These are phyloP conservation scores for Bacidia gigantensis DNA, from an alignment of 495 filamentous ascomycete genomes.

Conservation along the genomic window DNA sequence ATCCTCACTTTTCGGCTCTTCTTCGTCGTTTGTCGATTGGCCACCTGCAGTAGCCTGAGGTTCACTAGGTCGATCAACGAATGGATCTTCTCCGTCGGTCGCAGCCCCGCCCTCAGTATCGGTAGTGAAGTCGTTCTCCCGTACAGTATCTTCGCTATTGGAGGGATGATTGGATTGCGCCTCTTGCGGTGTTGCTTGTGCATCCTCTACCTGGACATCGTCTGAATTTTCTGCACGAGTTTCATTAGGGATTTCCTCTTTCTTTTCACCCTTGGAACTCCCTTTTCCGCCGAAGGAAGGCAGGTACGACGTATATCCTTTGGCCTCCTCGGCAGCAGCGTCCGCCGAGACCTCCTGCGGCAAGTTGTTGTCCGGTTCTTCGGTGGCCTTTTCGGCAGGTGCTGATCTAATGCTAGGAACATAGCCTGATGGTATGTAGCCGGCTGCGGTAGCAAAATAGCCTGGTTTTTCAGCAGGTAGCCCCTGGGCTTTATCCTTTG, in stretches of 20 bases:
- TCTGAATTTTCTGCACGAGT: neutral
- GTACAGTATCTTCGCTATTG: constrained; percentile 1
- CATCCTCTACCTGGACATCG: neutral
- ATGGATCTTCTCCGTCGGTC: neutral
- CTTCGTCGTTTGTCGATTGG: neutral
- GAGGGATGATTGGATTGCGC: neutral
- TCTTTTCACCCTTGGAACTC: neutral
- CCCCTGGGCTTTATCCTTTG: neutral
- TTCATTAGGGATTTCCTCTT: neutral
- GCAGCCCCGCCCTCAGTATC: neutral
- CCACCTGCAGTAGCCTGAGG: neutral
- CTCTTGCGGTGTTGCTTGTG: neutral
- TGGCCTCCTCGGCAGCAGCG: constrained; percentile 1
- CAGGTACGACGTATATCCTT: constrained; percentile 11
- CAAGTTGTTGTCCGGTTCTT: neutral
- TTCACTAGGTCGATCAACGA: neutral
- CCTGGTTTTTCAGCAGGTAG: neutral
- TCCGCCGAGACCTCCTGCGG: neutral
- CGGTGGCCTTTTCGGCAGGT: neutral
- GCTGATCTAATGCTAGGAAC: constrained; percentile 9
- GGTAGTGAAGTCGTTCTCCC: neutral
- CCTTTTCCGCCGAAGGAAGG: constrained; percentile 9
- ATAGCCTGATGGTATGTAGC: constrained; percentile 14
- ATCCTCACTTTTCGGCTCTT: neutral
- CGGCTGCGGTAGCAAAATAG: constrained; percentile 14